Evolutionary conservation across 2,329 filamentous ascomycete species (phyloP).

Genomic region (Trichothecium roseum): DNA sequence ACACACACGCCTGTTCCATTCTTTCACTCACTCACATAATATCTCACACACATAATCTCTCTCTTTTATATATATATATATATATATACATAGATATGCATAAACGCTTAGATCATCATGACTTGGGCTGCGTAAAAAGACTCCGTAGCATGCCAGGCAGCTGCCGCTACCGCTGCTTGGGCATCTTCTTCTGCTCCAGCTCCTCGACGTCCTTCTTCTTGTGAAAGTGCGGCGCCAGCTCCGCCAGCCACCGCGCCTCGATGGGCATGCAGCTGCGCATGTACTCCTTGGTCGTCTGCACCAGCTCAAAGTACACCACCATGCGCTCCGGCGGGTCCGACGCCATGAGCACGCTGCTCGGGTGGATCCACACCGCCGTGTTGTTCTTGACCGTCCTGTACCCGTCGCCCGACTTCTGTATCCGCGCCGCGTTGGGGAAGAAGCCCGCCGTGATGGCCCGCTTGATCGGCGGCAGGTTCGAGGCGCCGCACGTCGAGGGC

Average conservation of each 20-base stretch:
- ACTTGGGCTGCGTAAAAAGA: too few species aligned
- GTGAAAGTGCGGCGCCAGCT: constrained; percentile 90
- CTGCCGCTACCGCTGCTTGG: constrained; percentile 21
- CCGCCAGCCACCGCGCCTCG: constrained; percentile 72
- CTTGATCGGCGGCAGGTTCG: constrained; percentile 66
- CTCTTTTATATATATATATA: too few species aligned
- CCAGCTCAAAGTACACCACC: constrained; percentile 79
- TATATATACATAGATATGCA: too few species aligned
- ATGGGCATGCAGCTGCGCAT: constrained; percentile 83
- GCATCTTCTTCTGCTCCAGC: constrained; percentile 62
- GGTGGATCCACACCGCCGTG: constrained; percentile 84
- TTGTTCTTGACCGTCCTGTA: constrained; percentile 91
- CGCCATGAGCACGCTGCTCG: constrained; percentile 70
- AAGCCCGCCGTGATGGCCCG: constrained; percentile 86
- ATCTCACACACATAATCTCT: too few species aligned
- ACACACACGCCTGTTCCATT: too few species aligned
- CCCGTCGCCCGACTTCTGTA: constrained; percentile 74
- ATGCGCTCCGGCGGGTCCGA: constrained; percentile 67
- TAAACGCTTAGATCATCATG: too few species aligned
- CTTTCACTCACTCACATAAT: too few species aligned
- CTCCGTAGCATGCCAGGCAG: background rate
- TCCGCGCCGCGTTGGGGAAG: constrained; percentile 81
- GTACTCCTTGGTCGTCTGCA: constrained; percentile 81
- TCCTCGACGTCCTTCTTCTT: constrained; percentile 84
- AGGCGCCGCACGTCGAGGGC: constrained; percentile 55